These are phyloP conservation scores for thale cress (Arabidopsis thaliana) DNA, from an alignment of 345 rosid species.

Conservation along the genomic window DNA sequence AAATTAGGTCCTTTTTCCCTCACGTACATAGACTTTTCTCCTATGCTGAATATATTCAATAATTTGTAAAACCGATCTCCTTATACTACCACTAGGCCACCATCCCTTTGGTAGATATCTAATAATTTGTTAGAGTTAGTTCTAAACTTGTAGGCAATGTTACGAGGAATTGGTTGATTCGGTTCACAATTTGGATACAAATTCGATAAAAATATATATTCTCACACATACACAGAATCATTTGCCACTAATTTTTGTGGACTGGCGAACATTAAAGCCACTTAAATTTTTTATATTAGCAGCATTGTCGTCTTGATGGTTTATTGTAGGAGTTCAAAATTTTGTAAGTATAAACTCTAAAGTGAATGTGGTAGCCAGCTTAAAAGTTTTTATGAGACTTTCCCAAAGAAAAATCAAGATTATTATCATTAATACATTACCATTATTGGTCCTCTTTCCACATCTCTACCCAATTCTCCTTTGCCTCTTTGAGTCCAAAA, in stretches of 20 bases:
- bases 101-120: too few relatives aligned
- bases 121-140: background rate
- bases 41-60: background rate
- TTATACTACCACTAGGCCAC: too few relatives aligned
- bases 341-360: too few relatives aligned
- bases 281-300: too few relatives aligned
- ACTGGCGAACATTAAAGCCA: too few relatives aligned
- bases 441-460: constrained; percentile 62
- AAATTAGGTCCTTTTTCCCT: background rate
- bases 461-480: constrained; percentile 78
- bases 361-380: too few relatives aligned
- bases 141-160: background rate
- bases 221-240: background rate
- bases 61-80: background rate
- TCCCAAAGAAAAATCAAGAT: background rate
- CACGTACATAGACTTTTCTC: background rate
- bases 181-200: background rate
- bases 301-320: too few relatives aligned
- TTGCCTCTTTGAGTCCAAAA: constrained; percentile 71
- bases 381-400: too few relatives aligned
- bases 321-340: too few relatives aligned
- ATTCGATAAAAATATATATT: background rate
- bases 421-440: background rate
- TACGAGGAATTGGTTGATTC: background rate
- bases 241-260: too few relatives aligned